Evolutionary conservation across 305 asterid genomes (phyloP).

Genomic region (Andrographis paniculata): DNA sequence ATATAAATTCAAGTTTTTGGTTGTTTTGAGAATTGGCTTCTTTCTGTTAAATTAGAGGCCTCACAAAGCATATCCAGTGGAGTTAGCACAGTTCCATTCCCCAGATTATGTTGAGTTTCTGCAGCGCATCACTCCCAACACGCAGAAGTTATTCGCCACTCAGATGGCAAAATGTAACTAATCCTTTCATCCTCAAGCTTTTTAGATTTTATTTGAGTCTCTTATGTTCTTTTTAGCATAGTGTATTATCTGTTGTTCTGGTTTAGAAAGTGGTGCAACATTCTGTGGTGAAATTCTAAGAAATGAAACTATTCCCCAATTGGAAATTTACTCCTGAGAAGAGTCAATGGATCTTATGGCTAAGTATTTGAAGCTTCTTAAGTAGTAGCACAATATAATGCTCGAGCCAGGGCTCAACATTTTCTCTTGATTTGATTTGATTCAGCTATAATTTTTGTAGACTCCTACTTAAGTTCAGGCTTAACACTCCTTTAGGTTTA

Average conservation of each 20-base stretch:
- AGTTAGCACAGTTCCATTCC: conserved; percentile 97
- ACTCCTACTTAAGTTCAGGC: not conserved
- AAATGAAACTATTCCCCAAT: not conserved
- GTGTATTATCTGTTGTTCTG: not conserved
- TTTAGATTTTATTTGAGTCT: not conserved
- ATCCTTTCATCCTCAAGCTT: conserved; percentile 9
- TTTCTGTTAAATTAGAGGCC: conserved; percentile 60
- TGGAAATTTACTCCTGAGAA: not conserved
- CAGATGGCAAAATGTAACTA: conserved; percentile 67
- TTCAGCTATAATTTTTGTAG: not conserved
- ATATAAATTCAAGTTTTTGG: conserved; percentile 1
- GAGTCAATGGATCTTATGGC: not conserved
- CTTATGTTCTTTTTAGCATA: not conserved
- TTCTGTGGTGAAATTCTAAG: not conserved
- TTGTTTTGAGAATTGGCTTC: conserved; percentile 14
- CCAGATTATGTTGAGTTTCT: conserved; percentile 93
- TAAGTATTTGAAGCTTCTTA: not conserved
- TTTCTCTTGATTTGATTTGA: not conserved
- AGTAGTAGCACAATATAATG: not conserved
- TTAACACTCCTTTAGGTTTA: too few relatives aligned
- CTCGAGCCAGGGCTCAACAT: too few relatives aligned
- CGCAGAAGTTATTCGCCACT: conserved; percentile 39
- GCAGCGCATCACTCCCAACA: conserved; percentile 80
- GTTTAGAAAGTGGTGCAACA: not conserved
- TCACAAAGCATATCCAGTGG: conserved; percentile 96